Conservation (phyloP, 148 eudicot species). For the Nyssa sinensis region DNA sequence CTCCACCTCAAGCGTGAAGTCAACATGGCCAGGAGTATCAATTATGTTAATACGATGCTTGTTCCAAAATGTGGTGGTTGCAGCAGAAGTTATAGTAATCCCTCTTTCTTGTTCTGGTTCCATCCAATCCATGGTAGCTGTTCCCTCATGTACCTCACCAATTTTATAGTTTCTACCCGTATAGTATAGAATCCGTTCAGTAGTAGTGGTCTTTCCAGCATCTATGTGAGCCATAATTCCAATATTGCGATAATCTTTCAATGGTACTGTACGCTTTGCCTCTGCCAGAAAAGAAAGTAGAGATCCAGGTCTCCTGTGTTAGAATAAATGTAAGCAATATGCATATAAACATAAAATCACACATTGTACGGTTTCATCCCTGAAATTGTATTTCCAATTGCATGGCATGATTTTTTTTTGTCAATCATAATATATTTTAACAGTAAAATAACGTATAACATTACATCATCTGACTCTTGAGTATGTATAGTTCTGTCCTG, state of each 20-base stretch:
- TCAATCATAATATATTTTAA: neutral
- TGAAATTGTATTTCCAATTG: neutral
- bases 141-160: slow-evolving; percentile 98
- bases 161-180: slow-evolving; percentile 97
- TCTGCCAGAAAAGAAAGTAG: slow-evolving; percentile 34
- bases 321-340: slow-evolving; percentile 7
- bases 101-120: slow-evolving; percentile 99
- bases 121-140: slow-evolving; percentile 99
- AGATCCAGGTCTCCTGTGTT: slow-evolving; percentile 6
- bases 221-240: slow-evolving; percentile 99
- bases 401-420: neutral
- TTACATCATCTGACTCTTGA: neutral
- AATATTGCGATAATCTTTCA: slow-evolving; percentile 85
- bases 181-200: slow-evolving; percentile 83
- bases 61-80: slow-evolving; percentile 96
- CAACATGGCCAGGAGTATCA: slow-evolving; percentile 99
- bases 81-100: slow-evolving; percentile 97
- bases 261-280: slow-evolving; percentile 61
- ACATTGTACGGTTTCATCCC: neutral
- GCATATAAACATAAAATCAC: neutral
- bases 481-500: neutral
- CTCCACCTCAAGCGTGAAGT: slow-evolving; percentile 98
- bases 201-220: slow-evolving; percentile 98
- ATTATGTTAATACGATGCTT: slow-evolving; percentile 94
- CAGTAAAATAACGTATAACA: neutral